Percentiles rank a stretch among this genome's conserved stretches.
Evolutionary conservation across 805 yeast species (phyloP).

Genomic region (Candida saitoana): DNA sequence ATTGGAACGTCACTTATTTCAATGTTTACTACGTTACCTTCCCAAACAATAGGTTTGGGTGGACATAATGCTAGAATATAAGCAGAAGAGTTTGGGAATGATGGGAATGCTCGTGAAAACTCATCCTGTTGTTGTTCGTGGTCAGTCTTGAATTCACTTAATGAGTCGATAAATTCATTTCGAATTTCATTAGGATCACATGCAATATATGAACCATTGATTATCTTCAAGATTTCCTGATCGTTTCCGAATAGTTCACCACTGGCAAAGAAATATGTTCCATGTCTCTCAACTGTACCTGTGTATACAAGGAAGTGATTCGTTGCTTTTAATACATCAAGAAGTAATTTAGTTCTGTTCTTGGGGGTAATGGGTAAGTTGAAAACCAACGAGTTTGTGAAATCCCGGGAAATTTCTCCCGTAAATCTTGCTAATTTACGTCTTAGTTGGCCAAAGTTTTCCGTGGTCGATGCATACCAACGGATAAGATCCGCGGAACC

Average conservation of each 20-base stretch:
- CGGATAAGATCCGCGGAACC: slow-evolving; percentile 41
- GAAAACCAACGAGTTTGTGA: slow-evolving; percentile 68
- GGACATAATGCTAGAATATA: slow-evolving; percentile 74
- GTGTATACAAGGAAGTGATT: slow-evolving; percentile 78
- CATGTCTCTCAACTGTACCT: slow-evolving; percentile 65
- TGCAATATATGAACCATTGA: slow-evolving; percentile 39
- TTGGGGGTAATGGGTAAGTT: slow-evolving; percentile 43
- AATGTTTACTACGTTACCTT: slow-evolving; percentile 66
- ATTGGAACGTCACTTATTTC: slow-evolving; percentile 44
- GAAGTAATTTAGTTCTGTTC: slow-evolving; percentile 45
- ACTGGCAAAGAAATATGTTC: slow-evolving; percentile 78
- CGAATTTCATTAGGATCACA: slow-evolving; percentile 25
- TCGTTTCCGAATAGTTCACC: slow-evolving; percentile 44
- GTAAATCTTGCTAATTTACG: slow-evolving; percentile 80
- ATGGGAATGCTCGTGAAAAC: slow-evolving; percentile 12
- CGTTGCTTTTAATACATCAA: slow-evolving; percentile 56
- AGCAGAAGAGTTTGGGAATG: slow-evolving; percentile 33
- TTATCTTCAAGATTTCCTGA: slow-evolving; percentile 33
- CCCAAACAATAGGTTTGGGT: slow-evolving; percentile 85
- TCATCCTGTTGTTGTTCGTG: slow-evolving; percentile 17
- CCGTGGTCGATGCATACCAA: slow-evolving; percentile 67
- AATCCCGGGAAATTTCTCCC: slow-evolving; percentile 59
- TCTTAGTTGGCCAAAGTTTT: slow-evolving; percentile 69
- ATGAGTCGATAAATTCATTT: slow-evolving; percentile 26
- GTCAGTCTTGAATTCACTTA: slow-evolving; percentile 14